Evolutionary conservation across 2,329 filamentous ascomycete genomes (phyloP), one percentile per base, ranked within the genome.

Genomic region (Dactylonectria macrodidyma): DNA sequence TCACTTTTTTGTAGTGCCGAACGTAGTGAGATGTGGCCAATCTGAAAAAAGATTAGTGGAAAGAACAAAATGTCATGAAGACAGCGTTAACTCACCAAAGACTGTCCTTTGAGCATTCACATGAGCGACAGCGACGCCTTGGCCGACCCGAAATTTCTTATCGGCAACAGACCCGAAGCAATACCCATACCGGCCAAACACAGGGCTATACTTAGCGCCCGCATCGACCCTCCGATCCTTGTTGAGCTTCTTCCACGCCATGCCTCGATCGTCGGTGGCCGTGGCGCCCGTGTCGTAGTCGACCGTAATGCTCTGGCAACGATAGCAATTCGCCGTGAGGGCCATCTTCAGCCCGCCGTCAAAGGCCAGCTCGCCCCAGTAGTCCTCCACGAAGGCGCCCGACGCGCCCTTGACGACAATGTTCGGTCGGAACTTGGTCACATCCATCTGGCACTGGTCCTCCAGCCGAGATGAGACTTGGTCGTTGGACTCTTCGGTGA

Each of bases 341-440:
- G 64, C 52, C 73, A 75, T 75, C 5, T 44, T 46, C 0, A 75
- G 48, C 7, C 71, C 73, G 0, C 69, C 66, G 0, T 50, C 41
- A 38, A 75, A 75, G 0, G 62, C 66, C 1, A 75, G 44, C 2
- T 74, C 72, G 3, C 67, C 72, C 73, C 73, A 75, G 3, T 61
- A 75, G 10, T 75, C 73, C 8, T 75, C 73, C 0, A 64, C 73
- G 6, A 65, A 75, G 0, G 73, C 41, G 0, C 2, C 38, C 0
- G 73, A 69, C 7, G 73, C 70, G 1, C 73, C 73, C 1, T 66
- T 69, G 8, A 75, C 57, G 2, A 75, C 73, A 3, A 75, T 71
- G 8, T 75, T 75, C 0, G 73, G 73, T n/a, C 73, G 63, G 12
- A 75, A 75, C 24, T 75, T 75, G 36, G 72, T 74, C 1, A 75